Base-by-base conservation (phyloP, 345 rosid species). In the Gossypium sturtianum region DNA sequence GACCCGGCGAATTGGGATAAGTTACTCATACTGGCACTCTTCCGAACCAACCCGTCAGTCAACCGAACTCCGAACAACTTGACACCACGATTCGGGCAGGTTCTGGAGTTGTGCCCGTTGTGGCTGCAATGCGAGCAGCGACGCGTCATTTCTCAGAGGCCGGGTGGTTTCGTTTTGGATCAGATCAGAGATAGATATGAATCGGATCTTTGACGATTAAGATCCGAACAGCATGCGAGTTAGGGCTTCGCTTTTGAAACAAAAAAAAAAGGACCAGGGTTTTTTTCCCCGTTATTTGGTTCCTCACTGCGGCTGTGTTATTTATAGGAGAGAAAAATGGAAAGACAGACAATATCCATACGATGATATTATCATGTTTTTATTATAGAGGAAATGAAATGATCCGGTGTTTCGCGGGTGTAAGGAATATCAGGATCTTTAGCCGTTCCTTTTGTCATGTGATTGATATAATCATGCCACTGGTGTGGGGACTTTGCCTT, bases 61-160 rank as follows among this genome's bases (percentile, higher is more conserved):
- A 96, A 83, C 13, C 99, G 81, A 58, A 96, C 99, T 13, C 99
- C 99, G 75, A 96, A 96, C 1, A 96, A 88, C 88, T 87, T 93
- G 53, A 96, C 97, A 16, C 98, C 97, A 61, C 97, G 93, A 74
- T 90, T 96, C 57, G 99, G 97, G 70, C 99, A 93, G 15, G 99
- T 96, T 78, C 98, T 81, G 20, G 99, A 89, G 87, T 96, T 93
- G 89, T 96, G 99, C 38, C 99, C 99, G 85, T 96, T 90, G 90
- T 90, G 88, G 85, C 97, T 89, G 86, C 99, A 96, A 87, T 96
- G 99, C 74, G 98, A 96, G 80, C 99, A 96, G 45, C 98, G 94
- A 66, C 98, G 97, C 56, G 98, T 93, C 99, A 96, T 90, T 64
- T 74, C 22, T 19, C 47, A 48, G 16, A 52, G 44, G 15, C 76